phyloP scores from a whole-genome alignment of 305 asterid species.

The Rubia balearica region DNA sequence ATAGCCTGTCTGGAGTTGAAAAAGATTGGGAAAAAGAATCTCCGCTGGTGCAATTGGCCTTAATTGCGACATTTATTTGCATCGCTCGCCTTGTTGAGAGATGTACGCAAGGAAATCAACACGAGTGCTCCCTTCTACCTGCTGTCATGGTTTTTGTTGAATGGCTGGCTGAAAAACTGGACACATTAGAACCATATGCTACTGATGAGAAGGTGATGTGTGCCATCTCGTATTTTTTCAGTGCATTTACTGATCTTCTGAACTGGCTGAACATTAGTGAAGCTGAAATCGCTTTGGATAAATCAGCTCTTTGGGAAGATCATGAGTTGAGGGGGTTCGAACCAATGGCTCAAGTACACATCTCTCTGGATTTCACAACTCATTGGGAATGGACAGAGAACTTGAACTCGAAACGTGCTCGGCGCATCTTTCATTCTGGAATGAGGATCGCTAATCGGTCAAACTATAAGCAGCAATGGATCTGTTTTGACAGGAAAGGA shows the following conservation, averaged over 20 bases:
- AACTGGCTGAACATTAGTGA: conserved; percentile 34
- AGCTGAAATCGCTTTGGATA: conserved; percentile 19
- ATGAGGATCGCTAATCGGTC: conserved; percentile 26
- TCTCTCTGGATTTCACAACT: conserved; percentile 43
- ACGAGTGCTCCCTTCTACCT: conserved; percentile 56
- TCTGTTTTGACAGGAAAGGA: conserved; percentile 20
- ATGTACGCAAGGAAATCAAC: conserved; percentile 30
- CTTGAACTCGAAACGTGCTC: conserved; percentile 28
- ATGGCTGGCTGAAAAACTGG: conserved; percentile 59
- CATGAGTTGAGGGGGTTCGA: conserved; percentile 70
- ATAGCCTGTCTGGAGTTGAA: conserved; percentile 32
- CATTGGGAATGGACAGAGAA: conserved; percentile 32
- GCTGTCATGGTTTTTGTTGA: conserved; percentile 57
- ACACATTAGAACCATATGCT: conserved; percentile 28
- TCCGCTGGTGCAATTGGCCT: conserved; percentile 35
- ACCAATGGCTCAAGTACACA: conserved; percentile 45
- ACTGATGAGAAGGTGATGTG: conserved; percentile 46
- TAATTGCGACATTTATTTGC: conserved; percentile 55
- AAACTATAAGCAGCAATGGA: conserved; percentile 18
- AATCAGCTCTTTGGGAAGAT: conserved; percentile 80
- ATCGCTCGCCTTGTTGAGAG: conserved; percentile 58
- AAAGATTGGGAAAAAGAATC: conserved; percentile 27
- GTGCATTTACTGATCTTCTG: conserved; percentile 45
- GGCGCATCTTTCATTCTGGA: conserved; percentile 48
- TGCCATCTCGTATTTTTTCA: conserved; percentile 51